A percentile compares a stretch with the other conserved stretches of the same genome.
Conservation (phyloP, 2,329 filamentous ascomycete species). For the Ophiocordyceps australis region DNA sequence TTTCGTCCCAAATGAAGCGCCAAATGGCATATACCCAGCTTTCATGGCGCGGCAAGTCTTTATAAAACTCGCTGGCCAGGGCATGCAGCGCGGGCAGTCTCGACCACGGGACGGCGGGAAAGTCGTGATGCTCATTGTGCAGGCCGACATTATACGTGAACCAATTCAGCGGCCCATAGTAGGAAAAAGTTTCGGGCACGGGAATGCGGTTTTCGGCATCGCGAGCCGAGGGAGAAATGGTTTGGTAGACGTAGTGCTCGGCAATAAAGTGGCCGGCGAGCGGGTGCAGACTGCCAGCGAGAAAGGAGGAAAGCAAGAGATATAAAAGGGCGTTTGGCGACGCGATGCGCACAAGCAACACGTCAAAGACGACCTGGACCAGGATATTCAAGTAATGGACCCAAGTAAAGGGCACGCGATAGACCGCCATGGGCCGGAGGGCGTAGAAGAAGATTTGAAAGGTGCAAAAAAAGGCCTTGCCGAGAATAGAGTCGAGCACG, state of each 20-base stretch:
- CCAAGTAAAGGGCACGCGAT: slow-evolving; percentile 70
- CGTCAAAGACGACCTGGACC: slow-evolving; percentile 65
- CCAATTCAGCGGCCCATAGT: slow-evolving; percentile 85
- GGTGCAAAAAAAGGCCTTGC: slow-evolving; percentile 97
- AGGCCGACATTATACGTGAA: slow-evolving; percentile 94
- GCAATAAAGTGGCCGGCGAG: slow-evolving; percentile 97
- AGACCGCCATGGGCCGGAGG: slow-evolving; percentile 85
- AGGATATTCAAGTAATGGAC: slow-evolving; percentile 71
- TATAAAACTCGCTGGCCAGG: slow-evolving; percentile 83
- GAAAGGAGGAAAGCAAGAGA: slow-evolving; percentile 75
- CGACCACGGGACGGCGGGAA: slow-evolving; percentile 93
- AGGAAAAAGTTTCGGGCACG: slow-evolving; percentile 88
- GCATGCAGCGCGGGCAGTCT: slow-evolving; percentile 57
- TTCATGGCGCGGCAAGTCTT: slow-evolving; percentile 65
- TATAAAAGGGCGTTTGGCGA: slow-evolving; percentile 57
- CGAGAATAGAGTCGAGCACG: slow-evolving; percentile 84
- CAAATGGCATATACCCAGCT: slow-evolving; percentile 91
- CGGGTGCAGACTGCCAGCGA: slow-evolving; percentile 85
- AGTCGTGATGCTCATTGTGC: slow-evolving; percentile 98
- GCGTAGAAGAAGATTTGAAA: slow-evolving; percentile 99
- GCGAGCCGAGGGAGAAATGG: slow-evolving; percentile 32
- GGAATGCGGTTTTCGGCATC: slow-evolving; percentile 42
- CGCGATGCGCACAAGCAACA: slow-evolving; percentile 39
- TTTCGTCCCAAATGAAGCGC: slow-evolving; percentile 85
- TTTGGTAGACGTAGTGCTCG: slow-evolving; percentile 78